Base-by-base conservation (phyloP, 495 filamentous ascomycete genomes). In the Aspergillus sparsus region DNA sequence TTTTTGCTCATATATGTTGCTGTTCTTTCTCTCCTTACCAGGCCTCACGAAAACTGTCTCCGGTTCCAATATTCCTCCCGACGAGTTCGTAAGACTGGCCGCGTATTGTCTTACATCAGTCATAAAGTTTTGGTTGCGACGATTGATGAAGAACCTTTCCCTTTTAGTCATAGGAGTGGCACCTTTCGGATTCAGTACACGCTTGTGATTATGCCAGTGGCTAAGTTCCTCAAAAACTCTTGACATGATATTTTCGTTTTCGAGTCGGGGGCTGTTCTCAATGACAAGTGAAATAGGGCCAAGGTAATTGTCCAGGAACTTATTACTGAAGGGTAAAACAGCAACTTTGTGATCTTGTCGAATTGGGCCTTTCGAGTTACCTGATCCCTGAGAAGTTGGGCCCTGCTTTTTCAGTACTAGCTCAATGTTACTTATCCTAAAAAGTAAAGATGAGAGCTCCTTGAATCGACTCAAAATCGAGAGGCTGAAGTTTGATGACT, bases 161-260 rank as follows among this genome's bases (percentile, higher is more conserved):
- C 56, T n/a, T 16, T 39, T 21, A 0, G 62, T 53, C 34, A 63
- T n/a, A 5, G 45, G 21, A 34, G 34, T 11, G 6, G 27, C 54
- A 16, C 42, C 11, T 61, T 80, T 83, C 0, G 67, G 63, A 56
- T 80, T 78, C 8, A 89, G 44, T 1, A 72, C 74, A 0, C 53
- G 52, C 33, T 73, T 80, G 39, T 81, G 82, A 58, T 85, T 87
- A 62, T 90, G 87, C 87, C 85, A 89, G 66, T 91, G 85, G 2
- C 76, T 75, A 1, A 84, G 61, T 53, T 90, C 87, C 47, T 75
- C 71, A 66, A 85, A 88, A 7, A 85, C 71, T 33, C 62, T 60
- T 0, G 67, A 66, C 16, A 53, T 21, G 12, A 56, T 53, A 7
- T n/a, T 16, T 13, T 50, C 50, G 2, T 51, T 59, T 18, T 53